These are phyloP conservation scores for Trichoderma semiorbis DNA, from an alignment of 2,329 filamentous ascomycete species.

Conservation along the genomic window DNA sequence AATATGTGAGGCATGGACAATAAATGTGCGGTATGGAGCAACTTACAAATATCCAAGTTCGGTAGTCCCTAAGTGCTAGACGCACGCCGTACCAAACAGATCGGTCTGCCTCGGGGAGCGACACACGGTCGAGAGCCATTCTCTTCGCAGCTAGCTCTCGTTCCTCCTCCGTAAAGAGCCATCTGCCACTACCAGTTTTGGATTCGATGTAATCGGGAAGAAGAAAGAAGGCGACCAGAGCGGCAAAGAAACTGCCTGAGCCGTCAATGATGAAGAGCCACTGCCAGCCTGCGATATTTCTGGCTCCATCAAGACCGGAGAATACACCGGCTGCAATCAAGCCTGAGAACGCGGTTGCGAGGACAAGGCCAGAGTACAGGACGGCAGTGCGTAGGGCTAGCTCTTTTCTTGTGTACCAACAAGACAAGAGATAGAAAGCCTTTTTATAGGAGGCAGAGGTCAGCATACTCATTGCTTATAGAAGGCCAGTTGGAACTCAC, in stretches of 20 bases:
- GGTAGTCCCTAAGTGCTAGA: slow-evolving; percentile 39
- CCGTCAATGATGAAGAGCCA: slow-evolving; percentile 68
- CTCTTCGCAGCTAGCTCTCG: slow-evolving; percentile 13
- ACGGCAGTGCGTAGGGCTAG: slow-evolving; percentile 60
- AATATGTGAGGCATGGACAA: not conserved
- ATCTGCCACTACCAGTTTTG: slow-evolving; percentile 24
- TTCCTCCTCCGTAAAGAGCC: slow-evolving; percentile 36
- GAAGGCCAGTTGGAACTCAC: not conserved
- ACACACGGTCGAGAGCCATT: slow-evolving; percentile 25
- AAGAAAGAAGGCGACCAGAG: slow-evolving; percentile 30
- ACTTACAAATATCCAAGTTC: slow-evolving; percentile 41
- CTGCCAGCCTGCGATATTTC: slow-evolving; percentile 58
- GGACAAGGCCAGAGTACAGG: slow-evolving; percentile 56
- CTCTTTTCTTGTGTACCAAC: slow-evolving; percentile 63
- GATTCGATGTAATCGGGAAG: slow-evolving; percentile 43
- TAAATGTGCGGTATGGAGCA: too few species aligned
- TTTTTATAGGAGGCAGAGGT: not conserved
- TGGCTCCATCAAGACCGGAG: slow-evolving; percentile 33
- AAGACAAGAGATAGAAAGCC: slow-evolving; percentile 43
- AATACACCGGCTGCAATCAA: slow-evolving; percentile 60
- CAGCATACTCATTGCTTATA: not conserved
- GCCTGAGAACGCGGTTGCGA: slow-evolving; percentile 66
- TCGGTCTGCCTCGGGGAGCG: slow-evolving; percentile 9
- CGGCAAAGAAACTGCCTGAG: slow-evolving; percentile 34
- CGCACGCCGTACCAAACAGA: slow-evolving; percentile 27